Conservation (phyloP, 2,329 filamentous ascomycete species). For the Cladophialophora bantiana region DNA sequence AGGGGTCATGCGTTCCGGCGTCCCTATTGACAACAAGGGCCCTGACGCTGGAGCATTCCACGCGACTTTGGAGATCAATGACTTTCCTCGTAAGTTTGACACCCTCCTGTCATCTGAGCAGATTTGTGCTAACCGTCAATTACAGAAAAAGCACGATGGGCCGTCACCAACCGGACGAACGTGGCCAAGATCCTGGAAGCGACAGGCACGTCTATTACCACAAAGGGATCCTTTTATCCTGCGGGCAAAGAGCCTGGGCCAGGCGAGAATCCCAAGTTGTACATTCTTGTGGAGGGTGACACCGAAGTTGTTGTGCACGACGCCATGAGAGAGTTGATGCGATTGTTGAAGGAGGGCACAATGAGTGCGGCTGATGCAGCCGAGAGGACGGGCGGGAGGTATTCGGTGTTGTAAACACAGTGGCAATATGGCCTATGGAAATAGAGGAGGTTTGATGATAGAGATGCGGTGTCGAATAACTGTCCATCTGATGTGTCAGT, state of each 20-base stretch:
- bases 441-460: not conserved
- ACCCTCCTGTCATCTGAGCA: constrained; percentile 5
- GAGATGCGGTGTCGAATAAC: not conserved
- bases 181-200: constrained; percentile 97
- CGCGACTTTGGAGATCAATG: constrained; percentile 97
- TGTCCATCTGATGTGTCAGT: too few relatives aligned
- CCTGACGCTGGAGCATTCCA: constrained; percentile 97
- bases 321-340: constrained; percentile 88
- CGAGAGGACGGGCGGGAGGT: constrained; percentile 79
- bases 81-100: constrained; percentile 76
- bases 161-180: constrained; percentile 97
- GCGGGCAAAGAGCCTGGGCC: constrained; percentile 78
- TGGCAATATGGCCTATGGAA: not conserved
- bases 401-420: constrained; percentile 75
- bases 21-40: constrained; percentile 97
- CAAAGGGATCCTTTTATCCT: constrained; percentile 90
- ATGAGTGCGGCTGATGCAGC: constrained; percentile 89
- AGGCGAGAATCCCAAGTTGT: constrained; percentile 86
- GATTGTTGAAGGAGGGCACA: constrained; percentile 87
- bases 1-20: constrained; percentile 86
- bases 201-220: constrained; percentile 95
- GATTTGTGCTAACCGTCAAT: constrained; percentile 26
- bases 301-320: constrained; percentile 90
- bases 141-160: constrained; percentile 90
- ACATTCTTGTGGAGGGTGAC: constrained; percentile 96